phyloP scores from a whole-genome alignment of 2,329 filamentous ascomycete genomes.

The Penicillium crustosum region DNA sequence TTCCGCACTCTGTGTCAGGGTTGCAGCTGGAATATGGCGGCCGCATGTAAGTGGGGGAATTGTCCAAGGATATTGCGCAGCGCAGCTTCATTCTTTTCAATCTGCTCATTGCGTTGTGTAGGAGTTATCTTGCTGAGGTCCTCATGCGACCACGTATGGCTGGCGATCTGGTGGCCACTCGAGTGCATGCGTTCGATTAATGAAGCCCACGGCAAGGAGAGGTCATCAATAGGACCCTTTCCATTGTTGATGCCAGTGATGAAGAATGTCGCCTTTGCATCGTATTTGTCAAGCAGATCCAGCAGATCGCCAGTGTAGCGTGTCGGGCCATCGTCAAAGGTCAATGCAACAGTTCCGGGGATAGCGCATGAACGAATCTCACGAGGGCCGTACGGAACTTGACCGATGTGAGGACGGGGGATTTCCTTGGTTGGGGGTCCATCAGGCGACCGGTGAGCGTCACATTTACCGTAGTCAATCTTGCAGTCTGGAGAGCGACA shows the following conservation, averaged over 20 bases:
- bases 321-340: slow-evolving; percentile 67
- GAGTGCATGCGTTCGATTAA: slow-evolving; percentile 44
- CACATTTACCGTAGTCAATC: slow-evolving; percentile 42
- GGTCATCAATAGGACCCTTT: slow-evolving; percentile 47
- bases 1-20: slow-evolving; percentile 38
- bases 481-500: slow-evolving; percentile 44
- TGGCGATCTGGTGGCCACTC: slow-evolving; percentile 53
- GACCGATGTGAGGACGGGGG: slow-evolving; percentile 37
- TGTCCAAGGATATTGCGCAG: slow-evolving; percentile 49
- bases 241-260: slow-evolving; percentile 54
- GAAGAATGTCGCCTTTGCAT: slow-evolving; percentile 68
- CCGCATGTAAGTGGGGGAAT: slow-evolving; percentile 56
- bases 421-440: slow-evolving; percentile 38
- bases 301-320: slow-evolving; percentile 62
- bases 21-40: slow-evolving; percentile 50
- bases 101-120: slow-evolving; percentile 41
- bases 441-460: slow-evolving; percentile 36
- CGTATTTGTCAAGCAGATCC: slow-evolving; percentile 59
- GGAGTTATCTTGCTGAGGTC: slow-evolving; percentile 45
- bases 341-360: slow-evolving; percentile 63
- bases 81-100: slow-evolving; percentile 51
- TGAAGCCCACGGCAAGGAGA: slow-evolving; percentile 39
- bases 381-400: slow-evolving; percentile 37
- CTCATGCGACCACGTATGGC: slow-evolving; percentile 55
- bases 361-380: slow-evolving; percentile 43